Conservation (phyloP, 1,284 basidiomycete genomes). For the Rhodofomes roseus region DNA sequence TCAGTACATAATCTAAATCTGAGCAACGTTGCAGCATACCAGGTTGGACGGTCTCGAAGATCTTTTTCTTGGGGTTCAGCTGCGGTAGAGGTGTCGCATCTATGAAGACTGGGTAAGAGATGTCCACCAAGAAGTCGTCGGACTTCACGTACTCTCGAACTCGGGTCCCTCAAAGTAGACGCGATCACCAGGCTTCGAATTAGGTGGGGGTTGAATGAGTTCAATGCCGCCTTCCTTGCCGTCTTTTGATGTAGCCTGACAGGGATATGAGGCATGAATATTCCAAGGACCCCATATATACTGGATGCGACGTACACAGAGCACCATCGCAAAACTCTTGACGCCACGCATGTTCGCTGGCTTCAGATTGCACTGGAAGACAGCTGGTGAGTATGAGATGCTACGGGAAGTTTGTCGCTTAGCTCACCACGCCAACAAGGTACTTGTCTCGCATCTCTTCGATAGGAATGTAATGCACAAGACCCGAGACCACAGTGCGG, state of each 20-base stretch:
- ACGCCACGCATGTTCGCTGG: conserved; percentile 94
- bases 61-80: conserved; percentile 96
- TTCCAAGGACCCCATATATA: not conserved
- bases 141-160: conserved; percentile 60
- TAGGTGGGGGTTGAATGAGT: conserved; percentile 83
- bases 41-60: conserved; percentile 93
- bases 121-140: not conserved
- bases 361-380: conserved; percentile 82
- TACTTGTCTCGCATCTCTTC: conserved; percentile 87
- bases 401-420: too few relatives aligned
- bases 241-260: conserved; percentile 82
- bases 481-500: conserved; percentile 90
- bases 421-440: conserved; percentile 83
- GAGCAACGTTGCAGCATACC: conserved; percentile 36
- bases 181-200: conserved; percentile 84
- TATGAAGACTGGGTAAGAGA: conserved; percentile 26
- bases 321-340: conserved; percentile 95
- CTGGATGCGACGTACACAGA: conserved; percentile 58
- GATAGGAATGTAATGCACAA: conserved; percentile 93
- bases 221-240: conserved; percentile 92
- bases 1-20: not conserved
- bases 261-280: not conserved
- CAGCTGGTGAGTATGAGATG: too few relatives aligned
- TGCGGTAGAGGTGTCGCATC: conserved; percentile 73
- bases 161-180: conserved; percentile 91